Conservation (phyloP, 768 basidiomycete genomes). For the Mycena amicta region DNA sequence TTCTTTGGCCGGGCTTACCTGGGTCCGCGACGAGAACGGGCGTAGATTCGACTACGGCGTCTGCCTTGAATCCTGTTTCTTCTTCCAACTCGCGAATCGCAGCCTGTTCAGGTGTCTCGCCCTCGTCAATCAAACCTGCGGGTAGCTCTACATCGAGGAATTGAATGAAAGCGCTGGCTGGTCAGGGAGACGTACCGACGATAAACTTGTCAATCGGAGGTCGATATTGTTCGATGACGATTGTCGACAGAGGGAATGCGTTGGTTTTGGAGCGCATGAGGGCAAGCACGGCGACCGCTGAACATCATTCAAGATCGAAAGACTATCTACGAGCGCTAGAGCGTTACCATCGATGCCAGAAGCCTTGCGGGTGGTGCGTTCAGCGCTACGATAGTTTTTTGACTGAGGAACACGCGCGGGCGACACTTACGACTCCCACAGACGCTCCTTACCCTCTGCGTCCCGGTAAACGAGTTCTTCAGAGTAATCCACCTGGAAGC, state of each 20-base stretch:
- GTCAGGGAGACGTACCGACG: no score
- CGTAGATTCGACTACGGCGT: constrained; percentile 61
- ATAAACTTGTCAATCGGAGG: constrained; percentile 80
- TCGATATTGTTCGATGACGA: constrained; percentile 91
- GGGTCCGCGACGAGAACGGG: constrained; percentile 71
- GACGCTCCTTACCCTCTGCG: constrained; percentile 72
- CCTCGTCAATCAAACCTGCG: constrained; percentile 82
- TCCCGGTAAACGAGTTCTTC: constrained; percentile 81
- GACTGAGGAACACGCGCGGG: no score
- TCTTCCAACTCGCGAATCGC: constrained; percentile 90
- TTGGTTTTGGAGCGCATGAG: constrained; percentile 74
- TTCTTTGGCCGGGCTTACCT: no score
- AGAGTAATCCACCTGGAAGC: constrained; percentile 91
- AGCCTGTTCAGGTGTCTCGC: constrained; percentile 77
- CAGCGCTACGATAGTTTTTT: constrained; percentile 59
- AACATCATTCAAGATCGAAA: no score
- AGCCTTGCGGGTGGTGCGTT: constrained; percentile 75
- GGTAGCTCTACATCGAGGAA: no score
- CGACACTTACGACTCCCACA: constrained; percentile 68
- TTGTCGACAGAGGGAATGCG: constrained; percentile 73
- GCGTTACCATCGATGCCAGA: constrained; percentile 84
- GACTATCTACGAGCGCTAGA: no score
- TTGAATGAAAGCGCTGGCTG: no score
- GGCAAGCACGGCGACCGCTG: constrained; percentile 86
- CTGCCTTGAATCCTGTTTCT: constrained; percentile 86